These are phyloP conservation scores for Trichosporon inkin DNA, from an alignment of 1,284 basidiomycete genomes.

Conservation along the genomic window DNA sequence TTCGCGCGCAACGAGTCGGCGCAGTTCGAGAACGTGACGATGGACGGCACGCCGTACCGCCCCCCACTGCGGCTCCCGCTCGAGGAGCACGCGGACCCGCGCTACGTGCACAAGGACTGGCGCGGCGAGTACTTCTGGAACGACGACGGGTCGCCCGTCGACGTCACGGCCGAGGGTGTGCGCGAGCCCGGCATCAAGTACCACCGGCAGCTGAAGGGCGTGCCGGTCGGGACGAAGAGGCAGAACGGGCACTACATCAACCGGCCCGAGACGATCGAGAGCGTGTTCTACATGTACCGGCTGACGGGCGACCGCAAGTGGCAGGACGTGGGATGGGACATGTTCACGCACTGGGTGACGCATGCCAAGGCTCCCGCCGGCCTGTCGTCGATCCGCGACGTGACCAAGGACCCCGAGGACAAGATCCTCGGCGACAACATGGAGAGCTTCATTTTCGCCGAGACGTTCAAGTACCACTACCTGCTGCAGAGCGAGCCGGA, in stretches of 20 bases:
- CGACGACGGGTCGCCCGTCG: conserved; percentile 27
- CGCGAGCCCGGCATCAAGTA: conserved; percentile 35
- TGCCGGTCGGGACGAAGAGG: conserved; percentile 37
- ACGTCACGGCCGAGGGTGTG: conserved; percentile 21
- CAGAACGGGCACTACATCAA: conserved; percentile 44
- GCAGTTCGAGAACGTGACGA: conserved; percentile 36
- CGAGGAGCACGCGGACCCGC: conserved; percentile 18
- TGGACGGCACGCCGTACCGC: conserved; percentile 21
- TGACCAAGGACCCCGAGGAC: conserved; percentile 41
- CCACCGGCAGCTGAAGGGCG: conserved; percentile 40
- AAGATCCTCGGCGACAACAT: conserved; percentile 45
- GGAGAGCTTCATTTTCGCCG: conserved; percentile 58
- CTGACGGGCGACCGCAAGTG: conserved; percentile 56
- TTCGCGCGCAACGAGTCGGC: conserved; percentile 30
- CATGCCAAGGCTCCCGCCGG: conserved; percentile 46
- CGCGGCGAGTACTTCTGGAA: conserved; percentile 31
- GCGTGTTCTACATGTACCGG: conserved; percentile 55
- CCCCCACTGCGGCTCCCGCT: conserved; percentile 19
- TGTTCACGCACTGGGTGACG: conserved; percentile 58
- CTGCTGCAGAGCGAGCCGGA: conserved; percentile 55
- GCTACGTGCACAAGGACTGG: conserved; percentile 25
- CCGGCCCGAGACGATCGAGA: conserved; percentile 58
- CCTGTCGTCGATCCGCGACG: conserved; percentile 51
- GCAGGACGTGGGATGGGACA: conserved; percentile 59
- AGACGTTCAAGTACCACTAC: conserved; percentile 56